Evolutionary conservation across 352 stramenopile genomes (phyloP), one percentile per base, ranked within the genome.

Genomic region (Pythium rishiriense): DNA sequence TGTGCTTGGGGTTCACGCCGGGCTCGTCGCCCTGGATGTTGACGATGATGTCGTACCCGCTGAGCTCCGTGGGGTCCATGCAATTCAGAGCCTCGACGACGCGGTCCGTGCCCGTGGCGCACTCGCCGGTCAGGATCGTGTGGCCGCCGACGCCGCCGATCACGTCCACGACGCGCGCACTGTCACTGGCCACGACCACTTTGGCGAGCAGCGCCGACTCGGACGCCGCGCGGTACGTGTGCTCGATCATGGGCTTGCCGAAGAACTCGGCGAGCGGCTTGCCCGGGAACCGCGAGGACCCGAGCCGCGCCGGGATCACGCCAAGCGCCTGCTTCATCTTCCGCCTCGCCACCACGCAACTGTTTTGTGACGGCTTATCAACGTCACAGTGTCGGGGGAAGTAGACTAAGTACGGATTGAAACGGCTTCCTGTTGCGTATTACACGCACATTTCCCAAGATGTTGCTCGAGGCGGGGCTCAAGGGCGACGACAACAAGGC

Each of bases 21-120:
- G 85, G 85, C 62, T 96, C 87, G 52, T 96, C 87, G 37, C 87
- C 85, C 58, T 94, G 85, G 48, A 96, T 83, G 52, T 96, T 96
- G 25, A 94, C 83, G 12, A 96, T 71, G 46, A 93, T 66, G 37
- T 96, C 85, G 61, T 90, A 89, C 47, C 74, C 48, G 29, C 53
- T 70, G 17, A 93, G 47, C 33, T 90, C 74, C 14, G 53, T 26
- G 7, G 66, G 31, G 12, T 75, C 68, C 60, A 92, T 71, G 21
- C 65, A 37, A 12, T 64, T 69, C 29, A 93, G 68, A 29, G 73
- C 85, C 33, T 92, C 74, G 43, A 94, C 75, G 28, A 94, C 78
- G 31, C 87, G 83, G 62, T 93, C 83, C 0, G 87, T 94, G 24
- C 85, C 87, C 1, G 81, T 93, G 31, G 73, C 73, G 62, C 83